Evolutionary conservation across 306 rosid genomes (phyloP), one percentile per base, ranked within the genome.

Genomic region (Cucurbita pepo): DNA sequence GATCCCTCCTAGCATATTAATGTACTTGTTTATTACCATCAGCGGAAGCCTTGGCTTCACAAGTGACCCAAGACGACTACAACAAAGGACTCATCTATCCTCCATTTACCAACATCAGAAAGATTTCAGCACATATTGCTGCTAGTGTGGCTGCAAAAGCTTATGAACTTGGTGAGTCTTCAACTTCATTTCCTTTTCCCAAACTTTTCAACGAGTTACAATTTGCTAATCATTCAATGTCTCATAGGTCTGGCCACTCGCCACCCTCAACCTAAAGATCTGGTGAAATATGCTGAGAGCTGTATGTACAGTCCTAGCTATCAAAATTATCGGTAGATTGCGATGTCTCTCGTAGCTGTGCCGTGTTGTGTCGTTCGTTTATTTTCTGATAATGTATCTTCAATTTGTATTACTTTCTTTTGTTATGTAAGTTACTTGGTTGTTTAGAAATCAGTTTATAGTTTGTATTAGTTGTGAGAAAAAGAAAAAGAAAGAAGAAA

Each of bases 91-190:
- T 87, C 79, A 80, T 94, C 72, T 94, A 56, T 80, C 99, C 97
- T 43, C 95, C 97, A 34, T 91, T 94, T 81, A 40, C 91, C 37
- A 80, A 85, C 92, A 94, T 94, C 81, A 85, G 97, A 82, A 85
- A 89, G 79, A 91, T 94, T 79, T 94, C 99, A n/a, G 97, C 99
- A 18, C 84, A 84, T 14, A 94, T 94, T 63, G 99, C 98, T 72
- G 98, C 97, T 34, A 80, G 64, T 3, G 98, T 94, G 4, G 98
- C 97, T 78, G 89, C 88, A 48, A 89, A 90, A 83, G 83, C 98
- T 25, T 94, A 90, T 76, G 98, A 90, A 75, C 94, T 94, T 21
- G 97, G 98, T 90, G 37, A 80, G 91, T 74, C 53, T 60, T 69
- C 73, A 50, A 48, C 44, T 8, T 16, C 14, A 73, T 67, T 19